These are phyloP conservation scores for Rhodotorula mucilaginosa DNA, from an alignment of 1,284 basidiomycete species.

Conservation along the genomic window DNA sequence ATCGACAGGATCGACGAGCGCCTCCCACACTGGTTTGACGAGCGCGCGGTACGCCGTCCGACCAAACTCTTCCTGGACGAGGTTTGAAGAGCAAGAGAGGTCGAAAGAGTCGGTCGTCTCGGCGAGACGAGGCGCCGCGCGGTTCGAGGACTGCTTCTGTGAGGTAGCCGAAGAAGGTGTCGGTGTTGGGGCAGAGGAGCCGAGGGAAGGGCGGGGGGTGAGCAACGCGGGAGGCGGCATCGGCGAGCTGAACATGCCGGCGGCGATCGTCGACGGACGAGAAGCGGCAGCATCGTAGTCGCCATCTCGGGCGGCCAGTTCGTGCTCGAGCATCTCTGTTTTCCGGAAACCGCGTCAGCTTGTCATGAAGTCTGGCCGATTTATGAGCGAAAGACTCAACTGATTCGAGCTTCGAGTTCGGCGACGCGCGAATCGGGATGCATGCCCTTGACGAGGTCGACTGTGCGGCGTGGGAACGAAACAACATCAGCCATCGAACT, in stretches of 20 bases:
- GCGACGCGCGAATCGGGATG: constrained; percentile 8
- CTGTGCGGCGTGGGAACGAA: background rate
- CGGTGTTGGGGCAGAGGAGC: too few relatives aligned
- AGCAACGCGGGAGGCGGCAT: background rate
- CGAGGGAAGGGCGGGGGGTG: background rate
- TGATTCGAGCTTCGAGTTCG: constrained; percentile 16
- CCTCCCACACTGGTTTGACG: background rate
- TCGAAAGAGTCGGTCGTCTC: background rate
- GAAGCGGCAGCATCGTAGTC: too few relatives aligned
- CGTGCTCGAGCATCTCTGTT: constrained; percentile 18
- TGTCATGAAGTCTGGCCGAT: background rate
- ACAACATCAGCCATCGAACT: background rate
- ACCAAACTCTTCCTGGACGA: background rate
- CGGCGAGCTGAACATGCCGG: background rate
- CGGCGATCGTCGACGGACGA: background rate
- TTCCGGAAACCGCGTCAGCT: background rate
- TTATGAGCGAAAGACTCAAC: background rate
- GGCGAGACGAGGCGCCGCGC: background rate
- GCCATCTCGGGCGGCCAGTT: constrained; percentile 3
- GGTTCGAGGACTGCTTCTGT: background rate
- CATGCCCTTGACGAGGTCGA: constrained; percentile 19
- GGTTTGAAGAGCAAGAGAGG: background rate
- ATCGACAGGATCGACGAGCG: background rate
- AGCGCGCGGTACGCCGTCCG: background rate
- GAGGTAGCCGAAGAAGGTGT: too few relatives aligned